Percentiles rank a stretch among this genome's conserved stretches.
Conservation (phyloP, 805 yeast genomes). For the Saccharomycopsis guyanensis region DNA sequence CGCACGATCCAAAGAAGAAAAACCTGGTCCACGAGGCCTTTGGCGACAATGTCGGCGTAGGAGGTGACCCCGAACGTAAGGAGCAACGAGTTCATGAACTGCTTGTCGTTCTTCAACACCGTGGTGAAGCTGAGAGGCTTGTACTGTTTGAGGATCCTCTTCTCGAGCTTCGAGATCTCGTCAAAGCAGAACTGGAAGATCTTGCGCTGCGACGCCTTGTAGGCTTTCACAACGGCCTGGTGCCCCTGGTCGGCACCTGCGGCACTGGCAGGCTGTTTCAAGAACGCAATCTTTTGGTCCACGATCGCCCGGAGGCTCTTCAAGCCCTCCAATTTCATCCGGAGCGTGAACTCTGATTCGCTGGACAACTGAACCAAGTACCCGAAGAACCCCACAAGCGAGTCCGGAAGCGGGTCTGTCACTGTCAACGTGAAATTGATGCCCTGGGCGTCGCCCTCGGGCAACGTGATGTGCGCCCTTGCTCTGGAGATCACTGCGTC, state of each 20-base stretch:
- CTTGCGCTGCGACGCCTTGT: constrained; percentile 41
- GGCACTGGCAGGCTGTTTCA: constrained; percentile 31
- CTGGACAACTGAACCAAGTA: constrained; percentile 41
- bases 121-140: constrained; percentile 52
- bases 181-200: constrained; percentile 41
- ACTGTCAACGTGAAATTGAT: constrained; percentile 28
- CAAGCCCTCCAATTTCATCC: constrained; percentile 57
- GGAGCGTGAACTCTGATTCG: constrained; percentile 40
- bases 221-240: constrained; percentile 32
- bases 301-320: constrained; percentile 46
- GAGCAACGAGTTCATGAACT: constrained; percentile 46
- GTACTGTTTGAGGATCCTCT: constrained; percentile 33
- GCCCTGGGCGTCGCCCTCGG: constrained; percentile 23
- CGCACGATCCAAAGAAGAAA: constrained; percentile 59
- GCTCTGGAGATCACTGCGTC: constrained; percentile 2
- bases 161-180: constrained; percentile 38
- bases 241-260: constrained; percentile 15
- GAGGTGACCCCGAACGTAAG: constrained; percentile 49
- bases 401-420: constrained; percentile 32
- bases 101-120: constrained; percentile 46
- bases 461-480: background rate
- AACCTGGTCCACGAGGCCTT: constrained; percentile 48
- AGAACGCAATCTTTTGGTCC: constrained; percentile 38
- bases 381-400: constrained; percentile 47
- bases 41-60: constrained; percentile 42